Evolutionary conservation across 257 asterid species (phyloP), one percentile per base, ranked within the genome.

Genomic region (Solanum appendiculatum): DNA sequence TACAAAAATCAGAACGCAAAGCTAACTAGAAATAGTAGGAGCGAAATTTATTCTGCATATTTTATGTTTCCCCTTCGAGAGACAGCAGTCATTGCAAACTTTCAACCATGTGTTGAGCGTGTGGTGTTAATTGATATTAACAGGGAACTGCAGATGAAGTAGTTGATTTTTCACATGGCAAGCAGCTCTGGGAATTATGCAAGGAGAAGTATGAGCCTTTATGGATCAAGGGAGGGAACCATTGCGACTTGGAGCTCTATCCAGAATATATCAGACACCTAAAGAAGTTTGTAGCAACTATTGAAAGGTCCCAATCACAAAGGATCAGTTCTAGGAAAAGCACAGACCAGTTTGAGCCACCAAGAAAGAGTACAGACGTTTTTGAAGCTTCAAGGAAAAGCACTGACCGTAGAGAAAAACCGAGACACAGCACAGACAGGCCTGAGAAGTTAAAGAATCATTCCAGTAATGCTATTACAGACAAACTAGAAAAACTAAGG

Each of bases 141-240:
- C 92, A 95, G 98, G 98, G 98, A 86, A 94, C 98, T 56, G 95
- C 96, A 16, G 98, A 95, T 87, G 98, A 95, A 89, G 98, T 95
- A 74, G 98, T 95, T 29, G 95, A 96, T 88, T 92, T 91, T 69
- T 94, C 98, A 21, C 98, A 96, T 8, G 98, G 98, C 25, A 93
- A 96, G 91, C 97, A 94, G 87, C 96, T 94, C 14, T 96, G 96
- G 97, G 98, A 95, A 78, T 95, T 94, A 77, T 94, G 98, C 77
- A 96, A 93, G 80, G 95, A 93, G 86, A 95, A 94, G 87, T 94
- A 93, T n/a, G 98, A 95, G 39, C 98, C 98, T 13, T 89, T 95
- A 40, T 95, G 98, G 98, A 93, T 95, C 37, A 92, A 94, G 89
- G 98, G 98, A 81, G 98, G 98, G 21, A 93, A 88, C 83, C 98